Evolutionary conservation across 768 basidiomycete species (phyloP).

Genomic region (Pulveroboletus frians): DNA sequence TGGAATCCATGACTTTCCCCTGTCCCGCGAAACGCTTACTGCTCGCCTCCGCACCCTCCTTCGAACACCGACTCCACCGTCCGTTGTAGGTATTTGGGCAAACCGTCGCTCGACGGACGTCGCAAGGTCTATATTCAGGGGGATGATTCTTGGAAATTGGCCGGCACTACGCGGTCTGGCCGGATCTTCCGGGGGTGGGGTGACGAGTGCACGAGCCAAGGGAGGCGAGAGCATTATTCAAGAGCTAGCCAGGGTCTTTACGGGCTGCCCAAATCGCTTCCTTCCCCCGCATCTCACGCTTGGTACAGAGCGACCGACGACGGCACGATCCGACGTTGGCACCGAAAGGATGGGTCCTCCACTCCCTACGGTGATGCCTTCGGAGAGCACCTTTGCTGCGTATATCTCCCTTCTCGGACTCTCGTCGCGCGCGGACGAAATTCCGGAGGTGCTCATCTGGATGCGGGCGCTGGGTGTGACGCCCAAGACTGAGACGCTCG

Average conservation of each 20-base stretch:
- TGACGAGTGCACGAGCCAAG: slow-evolving; percentile 12
- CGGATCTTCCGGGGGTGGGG: slow-evolving; percentile 36
- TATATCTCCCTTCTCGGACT: slow-evolving; percentile 61
- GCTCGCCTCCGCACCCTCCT: slow-evolving; percentile 11
- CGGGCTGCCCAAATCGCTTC: slow-evolving; percentile 8
- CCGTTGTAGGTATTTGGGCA: slow-evolving; percentile 42
- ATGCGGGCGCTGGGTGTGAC: slow-evolving; percentile 55
- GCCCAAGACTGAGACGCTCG: slow-evolving; percentile 54
- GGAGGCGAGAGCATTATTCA: slow-evolving; percentile 16
- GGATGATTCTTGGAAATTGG: slow-evolving; percentile 55
- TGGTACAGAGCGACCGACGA: slow-evolving; percentile 6
- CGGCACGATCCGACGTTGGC: neutral
- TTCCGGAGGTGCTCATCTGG: slow-evolving; percentile 68
- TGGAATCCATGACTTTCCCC: neutral
- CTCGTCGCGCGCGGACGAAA: slow-evolving; percentile 46
- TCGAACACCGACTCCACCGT: slow-evolving; percentile 22
- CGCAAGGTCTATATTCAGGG: slow-evolving; percentile 49
- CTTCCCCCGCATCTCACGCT: slow-evolving; percentile 2
- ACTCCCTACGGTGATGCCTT: slow-evolving; percentile 40
- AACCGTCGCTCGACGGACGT: slow-evolving; percentile 41
- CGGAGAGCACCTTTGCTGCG: slow-evolving; percentile 47
- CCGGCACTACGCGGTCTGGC: slow-evolving; percentile 33
- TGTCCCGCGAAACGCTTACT: slow-evolving; percentile 8
- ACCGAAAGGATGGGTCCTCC: slow-evolving; percentile 13
- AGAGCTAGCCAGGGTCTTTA: slow-evolving; percentile 18